Evolutionary conservation across 371 early-diverging fungal genomes (phyloP), one percentile per base, ranked within the genome.

Genomic region (Paraphysoderma sedebokerense): DNA sequence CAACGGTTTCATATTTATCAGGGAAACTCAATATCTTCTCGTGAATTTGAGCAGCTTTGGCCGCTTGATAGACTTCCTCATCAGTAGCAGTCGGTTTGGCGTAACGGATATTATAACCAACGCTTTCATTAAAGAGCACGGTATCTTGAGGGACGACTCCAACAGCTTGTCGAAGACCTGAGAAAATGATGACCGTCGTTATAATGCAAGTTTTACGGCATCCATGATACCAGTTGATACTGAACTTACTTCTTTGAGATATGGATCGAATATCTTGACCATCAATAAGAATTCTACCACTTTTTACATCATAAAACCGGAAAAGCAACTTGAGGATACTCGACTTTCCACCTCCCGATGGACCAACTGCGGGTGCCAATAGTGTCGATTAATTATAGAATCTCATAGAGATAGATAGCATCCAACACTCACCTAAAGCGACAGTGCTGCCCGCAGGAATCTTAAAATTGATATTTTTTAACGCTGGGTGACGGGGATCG

Each of bases 81-180:
- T 70, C 66, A 32, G 65, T 58, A 5, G 76, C 67, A 5, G 5
- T 13, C 2, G 47, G 50, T 15, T 58, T 51, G 27, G 82, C 89
- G 44, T 82, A 85, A 1, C 70, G 70, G 44, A 92, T 76, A 59
- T 91, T 91, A 62, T 83, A 80, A 22, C 64, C 63, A 29, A 91
- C 74, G 2, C 87, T 78, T 44, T 79, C 79, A 53, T 85, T 87
- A 57, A 92, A 89, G 15, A 91, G 60, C 1, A 78, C 77, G 3
- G 81, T 75, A 49, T 82, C 86, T 57, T 93, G 93, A 13, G 92
- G 89, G 0, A 92, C 88, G 29, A 89, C 78, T 22, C 90, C 85
- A 47, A 93, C 81, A 34, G 66, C 65, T 33, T 67, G 63, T 27
- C 91, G 70, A 26, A 88, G 61, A n/a, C n/a, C n/a, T n/a, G n/a